Evolutionary conservation across 2,329 filamentous ascomycete species (phyloP).

Genomic region (Neopestalotiopsis rosae): DNA sequence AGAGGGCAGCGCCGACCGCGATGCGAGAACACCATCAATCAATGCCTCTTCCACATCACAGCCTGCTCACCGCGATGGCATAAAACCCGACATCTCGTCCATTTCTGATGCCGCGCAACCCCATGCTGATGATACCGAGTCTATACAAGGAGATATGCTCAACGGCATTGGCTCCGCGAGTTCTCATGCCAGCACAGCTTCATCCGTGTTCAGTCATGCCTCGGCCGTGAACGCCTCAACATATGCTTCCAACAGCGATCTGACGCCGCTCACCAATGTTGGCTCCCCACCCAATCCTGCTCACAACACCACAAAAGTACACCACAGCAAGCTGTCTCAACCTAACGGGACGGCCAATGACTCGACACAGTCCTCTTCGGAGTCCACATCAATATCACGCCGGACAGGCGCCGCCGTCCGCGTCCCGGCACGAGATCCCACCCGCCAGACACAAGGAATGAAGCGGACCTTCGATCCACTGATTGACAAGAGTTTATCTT

Average conservation of each 20-base stretch:
- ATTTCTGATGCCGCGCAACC: conserved; percentile 43
- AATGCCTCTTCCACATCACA: conserved; percentile 11
- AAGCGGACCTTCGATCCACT: conserved; percentile 67
- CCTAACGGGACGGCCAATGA: conserved; percentile 41
- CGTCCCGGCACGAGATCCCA: conserved; percentile 62
- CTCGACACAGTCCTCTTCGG: conserved; percentile 36
- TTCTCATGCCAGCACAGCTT: conserved; percentile 72
- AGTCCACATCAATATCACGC: conserved; percentile 29
- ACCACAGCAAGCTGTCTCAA: conserved; percentile 57
- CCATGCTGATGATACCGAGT: conserved; percentile 61
- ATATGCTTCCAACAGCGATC: conserved; percentile 46
- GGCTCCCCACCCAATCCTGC: conserved; percentile 56
- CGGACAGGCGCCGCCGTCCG: conserved; percentile 42
- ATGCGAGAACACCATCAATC: conserved; percentile 31
- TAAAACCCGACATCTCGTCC: conserved; percentile 39
- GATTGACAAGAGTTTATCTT: conserved; percentile 44
- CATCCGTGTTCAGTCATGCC: conserved; percentile 70
- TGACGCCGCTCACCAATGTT: conserved; percentile 57
- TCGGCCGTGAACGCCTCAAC: conserved; percentile 48
- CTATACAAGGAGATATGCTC: conserved; percentile 67
- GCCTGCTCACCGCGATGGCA: conserved; percentile 40
- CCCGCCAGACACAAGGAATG: conserved; percentile 57
- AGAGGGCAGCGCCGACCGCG: conserved; percentile 33
- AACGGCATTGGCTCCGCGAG: conserved; percentile 75
- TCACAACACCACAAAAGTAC: conserved; percentile 42